Base-by-base conservation (phyloP, 1,139 yeast genomes). In the Taiozyma onychis region DNA sequence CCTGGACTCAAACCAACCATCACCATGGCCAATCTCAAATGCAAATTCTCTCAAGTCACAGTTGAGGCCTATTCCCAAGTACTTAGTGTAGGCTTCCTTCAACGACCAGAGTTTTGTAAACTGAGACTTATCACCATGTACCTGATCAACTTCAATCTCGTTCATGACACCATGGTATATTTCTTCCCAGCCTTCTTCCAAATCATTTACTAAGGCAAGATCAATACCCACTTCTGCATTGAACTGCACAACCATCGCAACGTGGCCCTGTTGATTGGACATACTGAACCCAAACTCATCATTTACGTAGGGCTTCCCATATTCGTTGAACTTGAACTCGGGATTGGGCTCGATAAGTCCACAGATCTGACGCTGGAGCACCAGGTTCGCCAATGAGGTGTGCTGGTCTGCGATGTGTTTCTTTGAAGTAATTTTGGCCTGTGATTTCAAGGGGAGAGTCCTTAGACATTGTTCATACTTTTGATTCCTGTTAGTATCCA, bases 81-180 rank as follows among this genome's bases (percentile, higher is more conserved):
- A 74, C 58, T 85, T 86, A 3, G 85, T 76, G 56, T 80, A 84
- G 35, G 87, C 78, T 61, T 86, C 95, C 60, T 86, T 86, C 49
- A 85, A 63, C 0, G 93, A 84, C 95, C 93, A 86, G 10, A 22
- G 28, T 7, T 22, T 24, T 13, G 43, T 22, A 24, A 39, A 39
- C 8, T 22, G 43, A 24, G 21, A 14, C 16, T 39, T 39, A 24
- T 39, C 43, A 37, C 7, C 24, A 21, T 14, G 14, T 2, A 37
- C 41, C 11, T 37, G 41, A 10, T 18, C 24, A 37, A 37, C 10
- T 21, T 37, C 41, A 18, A 37, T 18, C 7, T 37, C 41, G 8
- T 37, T 37, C 41, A 37, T 37, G 1, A 37, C 24, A 11, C 14
- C 41, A 18, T 14, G 24, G 14, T 37, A 37, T 7, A 18, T 11